Percentiles rank a stretch among this genome's conserved stretches.
These are phyloP conservation scores for Acacia concinna DNA, from an alignment of 331 rosid genomes.

Conservation along the genomic window DNA sequence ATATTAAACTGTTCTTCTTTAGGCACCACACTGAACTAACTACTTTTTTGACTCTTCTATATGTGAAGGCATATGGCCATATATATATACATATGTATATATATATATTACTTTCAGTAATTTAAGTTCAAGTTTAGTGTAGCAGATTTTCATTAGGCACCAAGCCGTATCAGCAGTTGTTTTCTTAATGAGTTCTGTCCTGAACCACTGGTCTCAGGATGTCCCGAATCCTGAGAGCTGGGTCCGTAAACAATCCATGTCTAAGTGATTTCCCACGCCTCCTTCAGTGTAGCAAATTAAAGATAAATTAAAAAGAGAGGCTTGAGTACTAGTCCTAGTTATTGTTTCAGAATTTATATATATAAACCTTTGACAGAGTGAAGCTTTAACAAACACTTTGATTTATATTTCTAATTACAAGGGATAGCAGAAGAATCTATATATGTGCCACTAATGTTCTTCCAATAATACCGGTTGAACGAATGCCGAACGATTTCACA, in stretches of 20 bases:
- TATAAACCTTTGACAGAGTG: neutral
- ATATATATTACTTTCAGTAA: neutral
- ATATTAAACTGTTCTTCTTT: neutral
- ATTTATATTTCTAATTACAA: no score
- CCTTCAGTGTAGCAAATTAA: no score
- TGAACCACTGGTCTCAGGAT: neutral
- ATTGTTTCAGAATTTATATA: neutral
- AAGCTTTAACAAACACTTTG: neutral
- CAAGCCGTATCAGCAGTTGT: neutral
- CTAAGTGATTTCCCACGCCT: no score
- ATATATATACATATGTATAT: no score
- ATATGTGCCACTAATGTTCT: neutral
- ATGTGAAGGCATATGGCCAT: neutral
- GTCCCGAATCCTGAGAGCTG: neutral
- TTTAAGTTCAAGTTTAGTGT: neutral
- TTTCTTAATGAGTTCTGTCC: neutral
- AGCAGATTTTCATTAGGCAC: neutral
- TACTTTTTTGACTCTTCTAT: neutral
- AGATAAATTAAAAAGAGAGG: no score
- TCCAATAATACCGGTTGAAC: neutral
- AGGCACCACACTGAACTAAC: neutral
- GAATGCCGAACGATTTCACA: no score
- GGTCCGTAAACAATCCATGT: neutral
- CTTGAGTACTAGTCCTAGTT: neutral
- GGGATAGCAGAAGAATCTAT: neutral